Conservation (phyloP, 2,329 filamentous ascomycete species). For the Neofusicoccum parvum region DNA sequence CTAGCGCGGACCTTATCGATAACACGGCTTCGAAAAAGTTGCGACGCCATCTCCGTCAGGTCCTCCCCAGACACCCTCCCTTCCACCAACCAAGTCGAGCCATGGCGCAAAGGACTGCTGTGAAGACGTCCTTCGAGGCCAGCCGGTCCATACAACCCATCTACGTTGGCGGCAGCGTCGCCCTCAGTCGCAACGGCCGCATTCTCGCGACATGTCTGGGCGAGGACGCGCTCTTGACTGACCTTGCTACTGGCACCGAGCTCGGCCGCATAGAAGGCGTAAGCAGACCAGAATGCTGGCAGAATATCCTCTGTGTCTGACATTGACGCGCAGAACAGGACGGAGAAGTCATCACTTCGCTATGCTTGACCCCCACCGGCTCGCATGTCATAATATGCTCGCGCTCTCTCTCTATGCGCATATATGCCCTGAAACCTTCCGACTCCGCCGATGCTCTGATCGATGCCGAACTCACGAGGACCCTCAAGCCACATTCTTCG, state of each 20-base stretch:
- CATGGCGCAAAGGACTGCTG: slow-evolving; percentile 58
- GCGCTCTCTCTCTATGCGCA: slow-evolving; percentile 91
- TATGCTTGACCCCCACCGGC: slow-evolving; percentile 81
- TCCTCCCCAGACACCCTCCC: background rate
- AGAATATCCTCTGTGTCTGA: slow-evolving; percentile 31
- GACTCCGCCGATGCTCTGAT: slow-evolving; percentile 59
- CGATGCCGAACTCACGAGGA: slow-evolving; percentile 70
- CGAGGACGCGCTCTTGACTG: slow-evolving; percentile 86
- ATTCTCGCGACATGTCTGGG: slow-evolving; percentile 88
- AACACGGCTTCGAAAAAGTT: slow-evolving; percentile 15
- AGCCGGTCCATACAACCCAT: slow-evolving; percentile 85
- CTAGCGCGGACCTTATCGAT: slow-evolving; percentile 1
- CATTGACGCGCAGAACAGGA: slow-evolving; percentile 49
- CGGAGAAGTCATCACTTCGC: slow-evolving; percentile 72
- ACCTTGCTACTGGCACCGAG: slow-evolving; percentile 79
- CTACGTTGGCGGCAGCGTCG: slow-evolving; percentile 86
- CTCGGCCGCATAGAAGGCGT: slow-evolving; percentile 87
- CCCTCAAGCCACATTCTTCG: slow-evolving; percentile 85
- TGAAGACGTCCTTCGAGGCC: slow-evolving; percentile 88
- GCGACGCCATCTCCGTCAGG: background rate
- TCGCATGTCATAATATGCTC: slow-evolving; percentile 91
- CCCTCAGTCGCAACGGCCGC: slow-evolving; percentile 77
- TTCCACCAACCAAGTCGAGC: background rate
- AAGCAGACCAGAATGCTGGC: slow-evolving; percentile 36
- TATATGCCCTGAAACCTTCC: slow-evolving; percentile 72